Evolutionary conservation across 768 basidiomycete genomes (phyloP).

Genomic region (Pisolithus orientalis): DNA sequence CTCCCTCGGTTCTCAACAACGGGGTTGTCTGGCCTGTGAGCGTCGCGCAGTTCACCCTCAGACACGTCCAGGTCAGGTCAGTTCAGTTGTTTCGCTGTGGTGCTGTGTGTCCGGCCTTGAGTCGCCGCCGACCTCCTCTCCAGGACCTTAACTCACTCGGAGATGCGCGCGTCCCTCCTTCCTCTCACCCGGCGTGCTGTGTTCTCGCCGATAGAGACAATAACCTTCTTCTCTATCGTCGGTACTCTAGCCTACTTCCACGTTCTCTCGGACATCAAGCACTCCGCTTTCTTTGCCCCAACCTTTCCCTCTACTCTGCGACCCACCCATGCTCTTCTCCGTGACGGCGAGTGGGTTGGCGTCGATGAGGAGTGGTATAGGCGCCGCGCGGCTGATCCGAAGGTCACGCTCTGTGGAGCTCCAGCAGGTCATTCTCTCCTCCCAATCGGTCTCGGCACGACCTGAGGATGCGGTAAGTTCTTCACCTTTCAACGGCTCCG

Average conservation of each 20-base stretch:
- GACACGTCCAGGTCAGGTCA: too few relatives aligned
- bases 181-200: constrained; percentile 70
- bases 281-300: constrained; percentile 73
- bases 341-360: constrained; percentile 54
- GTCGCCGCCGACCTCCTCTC: too few relatives aligned
- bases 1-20: too few relatives aligned
- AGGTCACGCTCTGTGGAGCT: constrained; percentile 47
- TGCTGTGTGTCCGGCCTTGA: too few relatives aligned
- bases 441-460: constrained; percentile 31
- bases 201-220: constrained; percentile 79
- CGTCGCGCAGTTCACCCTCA: too few relatives aligned
- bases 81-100: too few relatives aligned
- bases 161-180: constrained; percentile 56
- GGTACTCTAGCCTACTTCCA: constrained; percentile 95
- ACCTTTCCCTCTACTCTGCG: constrained; percentile 41
- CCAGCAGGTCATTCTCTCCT: constrained; percentile 65
- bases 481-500: not conserved
- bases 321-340: constrained; percentile 50
- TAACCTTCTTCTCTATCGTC: constrained; percentile 83
- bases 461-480: constrained; percentile 32
- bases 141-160: not conserved
- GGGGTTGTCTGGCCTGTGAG: too few relatives aligned
- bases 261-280: constrained; percentile 83
- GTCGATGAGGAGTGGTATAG: constrained; percentile 51
- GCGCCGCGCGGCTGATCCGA: constrained; percentile 24